A percentile compares a stretch with the other conserved stretches of the same genome.
These are phyloP conservation scores for Saprolegnia parasitica DNA, from an alignment of 352 stramenopile genomes.

Conservation along the genomic window DNA sequence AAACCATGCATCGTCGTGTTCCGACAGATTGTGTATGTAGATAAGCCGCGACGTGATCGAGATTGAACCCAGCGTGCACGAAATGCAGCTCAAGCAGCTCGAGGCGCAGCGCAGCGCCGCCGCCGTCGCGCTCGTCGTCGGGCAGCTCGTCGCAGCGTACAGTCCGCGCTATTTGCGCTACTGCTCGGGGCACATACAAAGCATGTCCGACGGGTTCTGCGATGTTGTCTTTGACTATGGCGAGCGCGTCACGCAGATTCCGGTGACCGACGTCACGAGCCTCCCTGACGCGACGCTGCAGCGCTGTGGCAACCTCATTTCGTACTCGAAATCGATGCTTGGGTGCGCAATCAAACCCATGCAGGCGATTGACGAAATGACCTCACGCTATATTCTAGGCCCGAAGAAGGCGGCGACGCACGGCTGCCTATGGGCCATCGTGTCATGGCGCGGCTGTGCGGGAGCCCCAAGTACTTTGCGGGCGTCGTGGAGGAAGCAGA, in stretches of 20 bases:
- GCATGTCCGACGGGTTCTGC: not conserved
- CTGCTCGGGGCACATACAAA: not conserved
- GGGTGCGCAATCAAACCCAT: not conserved
- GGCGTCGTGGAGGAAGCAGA: not conserved
- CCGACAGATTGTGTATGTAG: not conserved
- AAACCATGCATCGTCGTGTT: not conserved
- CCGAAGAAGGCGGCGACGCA: not conserved
- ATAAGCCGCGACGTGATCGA: not conserved
- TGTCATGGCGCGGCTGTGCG: constrained; percentile 12
- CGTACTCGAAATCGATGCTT: not conserved
- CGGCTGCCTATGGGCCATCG: not conserved
- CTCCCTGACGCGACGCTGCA: constrained; percentile 1
- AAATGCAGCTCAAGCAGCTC: constrained; percentile 4
- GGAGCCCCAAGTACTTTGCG: constrained; percentile 1
- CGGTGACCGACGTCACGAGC: not conserved
- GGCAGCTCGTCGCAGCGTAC: constrained; percentile 2
- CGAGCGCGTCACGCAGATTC: not conserved
- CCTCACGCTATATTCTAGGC: too few species aligned
- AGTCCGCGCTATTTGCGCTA: constrained; percentile 5
- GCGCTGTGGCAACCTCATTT: constrained; percentile 5
- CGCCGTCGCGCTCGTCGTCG: not conserved
- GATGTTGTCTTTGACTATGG: not conserved
- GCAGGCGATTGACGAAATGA: not conserved
- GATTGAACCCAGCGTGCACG: not conserved
- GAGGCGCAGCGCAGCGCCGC: not conserved